Percentiles rank a stretch among this genome's conserved stretches.
phyloP scores from a whole-genome alignment of 306 rosid genomes.

The Rosa multiflora region DNA sequence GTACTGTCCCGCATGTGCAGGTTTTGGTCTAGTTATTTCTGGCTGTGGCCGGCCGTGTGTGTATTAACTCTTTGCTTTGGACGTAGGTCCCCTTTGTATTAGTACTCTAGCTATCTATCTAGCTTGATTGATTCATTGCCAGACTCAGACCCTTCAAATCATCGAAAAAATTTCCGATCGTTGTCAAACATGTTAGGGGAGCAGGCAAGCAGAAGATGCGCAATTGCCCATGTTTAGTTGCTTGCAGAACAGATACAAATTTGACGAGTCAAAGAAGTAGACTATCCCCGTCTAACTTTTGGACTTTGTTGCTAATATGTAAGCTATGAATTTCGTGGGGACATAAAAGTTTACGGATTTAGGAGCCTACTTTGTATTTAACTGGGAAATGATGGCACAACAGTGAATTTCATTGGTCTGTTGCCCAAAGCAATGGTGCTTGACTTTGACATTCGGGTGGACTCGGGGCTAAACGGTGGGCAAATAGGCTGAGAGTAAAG shows the following conservation, averaged over 20 bases:
- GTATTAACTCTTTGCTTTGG: constrained; percentile 4
- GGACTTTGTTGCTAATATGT: not conserved
- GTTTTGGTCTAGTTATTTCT: not conserved
- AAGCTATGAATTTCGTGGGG: not conserved
- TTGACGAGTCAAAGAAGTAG: not conserved
- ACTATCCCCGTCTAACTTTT: not conserved
- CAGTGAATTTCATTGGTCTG: not conserved
- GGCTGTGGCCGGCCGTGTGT: not conserved
- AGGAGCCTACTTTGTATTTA: not conserved
- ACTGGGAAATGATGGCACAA: not conserved
- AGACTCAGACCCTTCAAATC: constrained; percentile 1
- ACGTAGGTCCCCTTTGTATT: not conserved
- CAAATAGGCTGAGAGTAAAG: too few species aligned
- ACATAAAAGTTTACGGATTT: not conserved
- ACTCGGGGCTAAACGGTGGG: not conserved
- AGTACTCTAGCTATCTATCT: not conserved
- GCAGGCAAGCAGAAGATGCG: not conserved
- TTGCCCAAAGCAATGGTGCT: not conserved
- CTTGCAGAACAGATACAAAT: not conserved
- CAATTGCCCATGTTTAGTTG: not conserved
- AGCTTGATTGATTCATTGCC: not conserved
- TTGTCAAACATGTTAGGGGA: not conserved
- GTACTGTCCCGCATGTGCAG: not conserved
- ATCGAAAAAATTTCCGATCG: not conserved
- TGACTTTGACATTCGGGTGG: not conserved